Percentiles rank a stretch among this genome's conserved stretches.
These are phyloP conservation scores for Dianthus caryophyllus DNA, from an alignment of 148 eudicot genomes.

Conservation along the genomic window DNA sequence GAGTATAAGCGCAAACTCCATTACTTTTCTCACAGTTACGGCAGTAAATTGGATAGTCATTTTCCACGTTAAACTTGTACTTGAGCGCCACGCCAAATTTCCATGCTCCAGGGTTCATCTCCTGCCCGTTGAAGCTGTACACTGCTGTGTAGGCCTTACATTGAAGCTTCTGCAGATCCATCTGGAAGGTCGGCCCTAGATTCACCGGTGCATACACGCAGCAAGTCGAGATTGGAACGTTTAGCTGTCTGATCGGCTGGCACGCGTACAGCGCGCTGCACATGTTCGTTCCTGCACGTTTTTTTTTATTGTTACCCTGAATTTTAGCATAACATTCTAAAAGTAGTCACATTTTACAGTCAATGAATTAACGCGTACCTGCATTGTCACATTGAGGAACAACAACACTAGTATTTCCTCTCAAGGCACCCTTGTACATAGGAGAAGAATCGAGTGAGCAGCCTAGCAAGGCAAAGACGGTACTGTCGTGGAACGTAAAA, in stretches of 20 bases:
- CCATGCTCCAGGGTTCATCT: slow-evolving; percentile 55
- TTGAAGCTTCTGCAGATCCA: slow-evolving; percentile 62
- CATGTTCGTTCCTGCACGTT: slow-evolving; percentile 34
- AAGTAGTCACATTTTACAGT: too few relatives aligned
- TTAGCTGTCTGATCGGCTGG: slow-evolving; percentile 61
- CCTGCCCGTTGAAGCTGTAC: slow-evolving; percentile 51
- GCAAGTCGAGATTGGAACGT: slow-evolving; percentile 52
- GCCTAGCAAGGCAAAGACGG: slow-evolving; percentile 67
- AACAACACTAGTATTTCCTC: slow-evolving; percentile 27
- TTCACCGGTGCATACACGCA: slow-evolving; percentile 91
- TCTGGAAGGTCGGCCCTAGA: slow-evolving; percentile 78
- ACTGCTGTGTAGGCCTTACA: slow-evolving; percentile 73
- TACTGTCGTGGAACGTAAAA: slow-evolving; percentile 54
- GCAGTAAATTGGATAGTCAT: slow-evolving; percentile 58
- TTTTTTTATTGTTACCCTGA: too few relatives aligned
- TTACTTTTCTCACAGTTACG: slow-evolving; percentile 66
- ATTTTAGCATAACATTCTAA: too few relatives aligned
- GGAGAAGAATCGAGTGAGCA: slow-evolving; percentile 54
- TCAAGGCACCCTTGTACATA: slow-evolving; percentile 36
- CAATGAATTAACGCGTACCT: slow-evolving; percentile 19
- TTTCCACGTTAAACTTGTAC: slow-evolving; percentile 70
- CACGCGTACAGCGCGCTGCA: slow-evolving; percentile 70
- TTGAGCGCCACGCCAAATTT: slow-evolving; percentile 65
- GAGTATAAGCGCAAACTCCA: slow-evolving; percentile 69
- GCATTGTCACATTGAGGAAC: slow-evolving; percentile 57